Evolutionary conservation across 2,329 filamentous ascomycete genomes (phyloP).

Genomic region (Alternaria gaisen): DNA sequence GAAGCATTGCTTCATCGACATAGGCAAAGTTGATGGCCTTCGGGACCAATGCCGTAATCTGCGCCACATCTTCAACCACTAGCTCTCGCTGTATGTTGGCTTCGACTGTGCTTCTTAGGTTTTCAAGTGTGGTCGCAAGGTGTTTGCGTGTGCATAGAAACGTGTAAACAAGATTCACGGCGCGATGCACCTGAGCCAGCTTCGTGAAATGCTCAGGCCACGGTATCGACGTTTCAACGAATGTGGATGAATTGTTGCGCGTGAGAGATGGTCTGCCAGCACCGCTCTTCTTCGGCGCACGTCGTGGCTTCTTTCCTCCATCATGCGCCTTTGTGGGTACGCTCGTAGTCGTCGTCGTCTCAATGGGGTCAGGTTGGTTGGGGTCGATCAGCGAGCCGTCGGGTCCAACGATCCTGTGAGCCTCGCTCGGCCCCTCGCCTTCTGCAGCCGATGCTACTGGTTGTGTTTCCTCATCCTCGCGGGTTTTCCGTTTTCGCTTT

Average conservation of each 20-base stretch:
- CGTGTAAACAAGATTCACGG: conserved; percentile 91
- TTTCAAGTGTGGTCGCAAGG: conserved; percentile 89
- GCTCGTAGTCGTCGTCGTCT: conserved; percentile 50
- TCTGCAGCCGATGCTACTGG: conserved; percentile 17
- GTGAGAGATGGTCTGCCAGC: conserved; percentile 51
- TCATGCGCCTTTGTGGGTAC: conserved; percentile 66
- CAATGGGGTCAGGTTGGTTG: conserved; percentile 9
- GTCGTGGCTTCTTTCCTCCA: conserved; percentile 62
- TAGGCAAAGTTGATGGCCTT: conserved; percentile 83
- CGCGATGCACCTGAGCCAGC: conserved; percentile 79
- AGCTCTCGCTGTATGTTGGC: conserved; percentile 78
- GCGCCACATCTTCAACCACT: conserved; percentile 79
- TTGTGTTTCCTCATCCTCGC: conserved; percentile 30
- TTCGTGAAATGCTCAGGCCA: conserved; percentile 81
- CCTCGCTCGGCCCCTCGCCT: conserved; percentile 17
- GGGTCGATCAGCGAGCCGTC: conserved; percentile 7
- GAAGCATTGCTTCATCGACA: conserved; percentile 83
- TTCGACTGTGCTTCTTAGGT: conserved; percentile 84
- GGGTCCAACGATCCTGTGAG: conserved; percentile 5
- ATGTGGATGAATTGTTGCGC: conserved; percentile 57
- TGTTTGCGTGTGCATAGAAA: conserved; percentile 95
- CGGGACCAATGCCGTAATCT: conserved; percentile 80
- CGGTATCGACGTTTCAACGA: conserved; percentile 62
- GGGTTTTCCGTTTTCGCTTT: conserved; percentile 54
- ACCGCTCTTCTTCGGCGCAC: conserved; percentile 53